Conservation (phyloP, 2,329 filamentous ascomycete genomes). For the Penicillium sp. region DNA sequence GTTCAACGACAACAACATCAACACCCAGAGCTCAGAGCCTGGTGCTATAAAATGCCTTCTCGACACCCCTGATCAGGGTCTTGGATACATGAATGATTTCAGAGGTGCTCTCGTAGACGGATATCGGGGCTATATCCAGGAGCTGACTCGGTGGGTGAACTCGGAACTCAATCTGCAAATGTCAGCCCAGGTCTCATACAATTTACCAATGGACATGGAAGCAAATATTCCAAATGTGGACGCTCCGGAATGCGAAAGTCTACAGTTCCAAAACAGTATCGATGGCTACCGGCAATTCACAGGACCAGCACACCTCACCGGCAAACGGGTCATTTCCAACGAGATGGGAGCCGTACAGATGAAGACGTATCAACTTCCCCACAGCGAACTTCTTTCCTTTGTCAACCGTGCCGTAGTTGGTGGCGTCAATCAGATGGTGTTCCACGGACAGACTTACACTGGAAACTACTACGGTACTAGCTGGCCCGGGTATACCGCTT, state of each 20-base stretch:
- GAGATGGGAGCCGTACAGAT: constrained; percentile 39
- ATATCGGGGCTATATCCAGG: constrained; percentile 38
- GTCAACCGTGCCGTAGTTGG: constrained; percentile 47
- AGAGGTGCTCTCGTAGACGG: constrained; percentile 23
- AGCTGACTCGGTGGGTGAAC: constrained; percentile 38
- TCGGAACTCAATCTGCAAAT: constrained; percentile 37
- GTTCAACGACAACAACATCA: constrained; percentile 27
- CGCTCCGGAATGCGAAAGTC: constrained; percentile 48
- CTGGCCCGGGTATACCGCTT: constrained; percentile 54
- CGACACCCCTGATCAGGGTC: constrained; percentile 20
- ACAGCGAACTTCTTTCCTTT: constrained; percentile 38
- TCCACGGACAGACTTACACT: constrained; percentile 51
- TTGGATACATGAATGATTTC: constrained; percentile 29
- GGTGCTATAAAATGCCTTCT: constrained; percentile 18
- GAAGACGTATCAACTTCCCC: constrained; percentile 29
- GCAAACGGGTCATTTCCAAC: constrained; percentile 45
- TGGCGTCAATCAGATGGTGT: constrained; percentile 49
- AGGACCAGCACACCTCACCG: constrained; percentile 45
- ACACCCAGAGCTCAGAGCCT: constrained; percentile 8
- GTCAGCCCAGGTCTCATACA: constrained; percentile 48
- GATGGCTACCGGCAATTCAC: constrained; percentile 49
- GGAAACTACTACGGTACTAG: constrained; percentile 51
- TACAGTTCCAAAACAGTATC: constrained; percentile 42
- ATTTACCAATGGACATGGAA: constrained; percentile 50
- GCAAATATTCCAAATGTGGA: constrained; percentile 42